Percentiles rank a stretch among this genome's conserved stretches.
phyloP scores from a whole-genome alignment of 805 yeast species.

The Monosporozyma aquatica region DNA sequence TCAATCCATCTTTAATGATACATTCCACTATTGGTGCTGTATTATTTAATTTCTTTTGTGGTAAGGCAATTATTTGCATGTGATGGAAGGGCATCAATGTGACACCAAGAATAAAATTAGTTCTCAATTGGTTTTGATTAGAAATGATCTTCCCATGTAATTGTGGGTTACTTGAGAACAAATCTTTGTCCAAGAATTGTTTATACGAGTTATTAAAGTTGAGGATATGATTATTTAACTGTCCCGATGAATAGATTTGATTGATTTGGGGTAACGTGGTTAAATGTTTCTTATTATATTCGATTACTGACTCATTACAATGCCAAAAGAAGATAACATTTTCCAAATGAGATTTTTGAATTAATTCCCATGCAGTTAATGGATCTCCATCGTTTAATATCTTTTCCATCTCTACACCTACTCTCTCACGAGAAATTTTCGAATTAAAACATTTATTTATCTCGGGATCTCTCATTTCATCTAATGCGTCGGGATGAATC shows the following conservation, averaged over 20 bases:
- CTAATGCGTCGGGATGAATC: conserved; percentile 48
- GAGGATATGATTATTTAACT: conserved; percentile 11
- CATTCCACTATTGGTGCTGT: conserved; percentile 31
- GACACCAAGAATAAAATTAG: conserved; percentile 12
- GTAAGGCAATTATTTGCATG: conserved; percentile 18
- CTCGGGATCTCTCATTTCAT: conserved; percentile 53
- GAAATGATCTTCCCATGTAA: too few species aligned
- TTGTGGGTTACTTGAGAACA: not conserved
- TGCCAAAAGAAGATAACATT: conserved; percentile 48
- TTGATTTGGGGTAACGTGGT: conserved; percentile 9
- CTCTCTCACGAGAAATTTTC: conserved; percentile 83
- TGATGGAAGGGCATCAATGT: conserved; percentile 20
- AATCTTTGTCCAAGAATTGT: conserved; percentile 4
- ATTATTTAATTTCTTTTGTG: conserved; percentile 22
- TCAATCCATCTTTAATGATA: conserved; percentile 61
- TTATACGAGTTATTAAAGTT: conserved; percentile 5
- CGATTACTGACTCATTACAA: conserved; percentile 16
- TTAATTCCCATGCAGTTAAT: conserved; percentile 49
- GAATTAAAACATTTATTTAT: conserved; percentile 51
- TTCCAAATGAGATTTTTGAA: conserved; percentile 47
- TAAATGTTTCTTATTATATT: conserved; percentile 19
- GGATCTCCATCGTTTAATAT: conserved; percentile 60
- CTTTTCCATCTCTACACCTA: conserved; percentile 78
- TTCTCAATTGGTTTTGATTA: conserved; percentile 14
- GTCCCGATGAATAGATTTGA: conserved; percentile 13